Base-by-base conservation (phyloP, 768 basidiomycete species). In the Rhodotorula paludigena region DNA sequence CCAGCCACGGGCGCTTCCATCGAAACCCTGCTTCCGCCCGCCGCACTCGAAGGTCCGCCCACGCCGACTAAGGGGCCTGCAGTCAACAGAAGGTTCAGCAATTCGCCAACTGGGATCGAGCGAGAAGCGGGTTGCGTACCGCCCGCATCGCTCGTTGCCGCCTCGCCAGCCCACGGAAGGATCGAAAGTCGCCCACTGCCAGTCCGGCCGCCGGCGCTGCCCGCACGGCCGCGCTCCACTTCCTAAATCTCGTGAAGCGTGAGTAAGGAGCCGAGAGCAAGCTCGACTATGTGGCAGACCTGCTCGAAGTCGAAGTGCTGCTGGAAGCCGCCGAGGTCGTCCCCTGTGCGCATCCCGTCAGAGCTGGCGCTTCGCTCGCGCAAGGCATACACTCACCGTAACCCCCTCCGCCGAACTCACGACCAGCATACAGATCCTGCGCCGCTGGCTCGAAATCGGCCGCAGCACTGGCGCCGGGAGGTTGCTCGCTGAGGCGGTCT, bases 151-250 rank as follows among this genome's bases (percentile, higher is more conserved):
- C 63, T 69, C 63, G 68, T 61, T 1, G 53, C 59, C 4, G 36
- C 15, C 45, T 65, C 63, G 5, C n/a, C 61, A 14, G 61, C 61
- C 69, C 69, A 71, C 7, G 69, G 69, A 5, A 63, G 38, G 2
- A 52, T 14, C 32, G 64, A 63, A 21, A 47, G 57, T 4, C 69
- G 48, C 30, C 49, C 47, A 28, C 69, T 63, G 30, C 32, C 56
- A 4, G 39, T 25, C 1, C 44, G 16, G 3, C 52, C 61, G 2
- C 39, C 64, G 0, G 47, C 55, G 33, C 53, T 60, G 3, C 23
- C 47, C 3, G 61, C 64, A 42, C 69, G 60, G 0, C 64, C 69
- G 15, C 55, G 56, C 39, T 70, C 69, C 33, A 66, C 47, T 11
- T 70, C 59, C 55, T 64, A 47, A 11, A 6, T 35, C 33, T 30